Evolutionary conservation across 331 rosid species (phyloP), one percentile per base, ranked within the genome.

Genomic region (Arachis monticola): DNA sequence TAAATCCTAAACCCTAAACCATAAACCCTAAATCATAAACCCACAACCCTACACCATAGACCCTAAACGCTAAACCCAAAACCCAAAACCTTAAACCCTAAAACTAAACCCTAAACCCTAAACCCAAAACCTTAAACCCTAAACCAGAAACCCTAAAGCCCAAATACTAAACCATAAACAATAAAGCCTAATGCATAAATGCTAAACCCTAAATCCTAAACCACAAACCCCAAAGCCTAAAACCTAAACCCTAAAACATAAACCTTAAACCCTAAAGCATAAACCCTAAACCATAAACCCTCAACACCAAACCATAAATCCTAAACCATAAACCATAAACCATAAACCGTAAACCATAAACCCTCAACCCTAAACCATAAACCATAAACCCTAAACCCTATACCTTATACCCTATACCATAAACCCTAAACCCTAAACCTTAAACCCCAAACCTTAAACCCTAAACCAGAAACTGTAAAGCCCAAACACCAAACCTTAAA

Each of bases 91-190:
- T 47, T 10, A 35, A 61, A 61, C 22, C 47, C 67, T 35, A 35
- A 61, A 35, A 7, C 47, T 35, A 35, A 61, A 61, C 14, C 67
- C 67, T 61, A 35, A 61, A 61, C 45, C 67, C 47, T 38, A 32
- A 61, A 61, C 67, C 67, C 67, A 11, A 61, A 61, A 58, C 47
- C 67, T 13, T 7, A 60, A 60, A 31, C 41, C 64, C 13, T 10
- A 31, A 60, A 31, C 64, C 64, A 6, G 0, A 60, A 60, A 3
- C 64, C 64, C 9, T 8, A 60, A 60, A 31, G 13, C 44, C 13
- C 9, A 60, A 60, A 13, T 17, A 27, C 30, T n/a, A 55, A 55
- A 5, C 60, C 60, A 7, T n/a, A 55, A 55, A 31, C 64, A 41
- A 5, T 30, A 60, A 60, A 8, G 44, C 64, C 10, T n/a, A 60